Base-by-base conservation (phyloP, 495 filamentous ascomycete species). In the Aspergillus steynii region DNA sequence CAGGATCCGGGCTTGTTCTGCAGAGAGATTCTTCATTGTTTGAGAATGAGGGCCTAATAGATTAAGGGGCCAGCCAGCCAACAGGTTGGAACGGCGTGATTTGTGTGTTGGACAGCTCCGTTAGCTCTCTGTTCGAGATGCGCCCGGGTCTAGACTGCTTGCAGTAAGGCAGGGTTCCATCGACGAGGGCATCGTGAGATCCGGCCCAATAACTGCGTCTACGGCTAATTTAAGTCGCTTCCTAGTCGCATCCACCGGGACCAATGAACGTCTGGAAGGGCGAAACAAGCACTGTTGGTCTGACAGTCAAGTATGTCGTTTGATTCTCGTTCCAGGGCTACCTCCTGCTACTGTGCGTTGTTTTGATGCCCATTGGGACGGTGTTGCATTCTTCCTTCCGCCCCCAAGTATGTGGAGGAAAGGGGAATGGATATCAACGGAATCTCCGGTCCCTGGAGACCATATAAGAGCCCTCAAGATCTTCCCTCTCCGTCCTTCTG, bases 371-470 rank as follows among this genome's bases (percentile, higher is more conserved):
- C 52, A 34, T n/a, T 28, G 5, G 2, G 52, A 54, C 26, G 26
- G 27, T 27, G 52, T 42, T 42, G 9, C 25, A 54, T 54, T 29
- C 20, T 27, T 50, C n/a, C 31, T 31, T 57, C 60, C 60, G 52
- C 60, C 53, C 37, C 54, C 53, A 61, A 52, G 29, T 61, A 61
- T 61, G 60, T 54, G 45, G 34, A 2, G 42, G 42, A 46, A 15
- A 56, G 37, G 8, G n/a, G 52, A 54, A 34, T 29, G n/a, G 8
- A 59, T 59, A 53, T 48, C 50, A 34, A 58, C 50, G 54, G 25
- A 12, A 42, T 42, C 37, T 12, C 37, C 37, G 10, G 37, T 42
- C 14, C 1, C 37, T 42, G 37, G 37, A 42, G 37, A 42, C 37
- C 10, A 12, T 42, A 42, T 1, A 15, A 2, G 1, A 15, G 9